Evolutionary conservation across 2,329 filamentous ascomycete genomes (phyloP), one percentile per base, ranked within the genome.

Genomic region (Epichloe gansuensis): DNA sequence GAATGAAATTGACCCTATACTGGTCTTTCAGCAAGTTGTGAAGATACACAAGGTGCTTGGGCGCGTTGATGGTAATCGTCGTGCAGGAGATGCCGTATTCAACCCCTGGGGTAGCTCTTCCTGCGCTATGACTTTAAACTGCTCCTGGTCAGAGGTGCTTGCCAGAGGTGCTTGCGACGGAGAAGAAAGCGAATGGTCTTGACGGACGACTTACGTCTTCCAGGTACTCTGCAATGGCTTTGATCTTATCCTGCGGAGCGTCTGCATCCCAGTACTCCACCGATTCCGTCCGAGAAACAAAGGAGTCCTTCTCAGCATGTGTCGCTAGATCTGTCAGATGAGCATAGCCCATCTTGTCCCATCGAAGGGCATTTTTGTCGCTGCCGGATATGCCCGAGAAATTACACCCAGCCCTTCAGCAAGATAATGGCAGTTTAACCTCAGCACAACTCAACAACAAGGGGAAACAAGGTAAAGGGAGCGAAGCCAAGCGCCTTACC

Each of bases 361-460:
- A 73, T 31, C 64, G 65, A 43, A 73, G 54, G 0, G 70, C 70
- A 47, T 73, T 72, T 17, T 60, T 55, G 48, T 73, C 69, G 13
- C 57, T 65, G 23, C 70, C 69, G 0, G 71, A 72, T 45, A 73
- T 69, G 41, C 68, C 69, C 0, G 71, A 73, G 56, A 72, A 72
- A 56, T 73, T 73, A 54, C 67, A 71, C 3, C 71, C 71, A 9
- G 71, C 71, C 68, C 69, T 66, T 28, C 31, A 31, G 31, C 31
- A 31, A 31, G 31, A 31, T 31, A 8, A 31, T 11, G 1, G 31
- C 9, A 31, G 31, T 11, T 31, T 8, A 31, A 3, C 31, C 31
- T 31, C 31, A 31, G 31, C 31, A 31, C 31, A 31, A 9, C 9
- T 11, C 31, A 11, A 31, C 31, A 31, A 11, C 8, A 31, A 31